Evolutionary conservation across 345 rosid genomes (phyloP), one percentile per base, ranked within the genome.

Genomic region (Salix koriyanagi): DNA sequence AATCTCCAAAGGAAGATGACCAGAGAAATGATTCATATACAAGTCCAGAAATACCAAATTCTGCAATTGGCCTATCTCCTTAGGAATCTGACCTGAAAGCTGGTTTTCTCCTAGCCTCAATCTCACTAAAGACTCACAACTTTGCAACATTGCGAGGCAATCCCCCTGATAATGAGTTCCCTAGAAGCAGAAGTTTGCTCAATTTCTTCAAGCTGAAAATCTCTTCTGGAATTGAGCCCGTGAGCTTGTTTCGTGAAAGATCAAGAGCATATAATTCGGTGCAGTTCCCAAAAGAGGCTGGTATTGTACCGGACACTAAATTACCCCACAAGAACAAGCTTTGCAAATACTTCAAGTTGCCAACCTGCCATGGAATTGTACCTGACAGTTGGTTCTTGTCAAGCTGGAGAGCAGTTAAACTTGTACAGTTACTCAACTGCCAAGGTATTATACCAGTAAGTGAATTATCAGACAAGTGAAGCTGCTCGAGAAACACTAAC

Each of bases 281-380:
- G 83, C 99, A 93, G 87, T 93, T 95, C 11, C 96, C 92, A 36
- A 95, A 93, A 58, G 96, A 89, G 39, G 93, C 50, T 19, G 99
- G 98, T 73, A 91, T 90, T 4, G 90, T 89, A 56, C 99, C 98
- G 0, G 97, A 91, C 46, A 93, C 89, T 0, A 82, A 88, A 81
- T 95, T 95, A 10, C 96, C 98, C 99, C 99, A 95, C 81, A 95
- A 72, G 87, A 91, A 95, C 74, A 95, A 95, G 76, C 89, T 90
- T 83, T 95, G 98, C 83, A 95, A 83, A 77, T 83, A 79, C 77
- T 90, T 90, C 83, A 95, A 85, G 1, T 85, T 77, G 19, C 99
- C 98, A 19, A 95, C 76, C 82, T 93, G 85, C 84, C 86, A 81
- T 0, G 99, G 99, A 78, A 95, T 89, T 19, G 86, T 70, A 65